Conservation (phyloP, 116 monocot species). For the Phalaenopsis hybrid region DNA sequence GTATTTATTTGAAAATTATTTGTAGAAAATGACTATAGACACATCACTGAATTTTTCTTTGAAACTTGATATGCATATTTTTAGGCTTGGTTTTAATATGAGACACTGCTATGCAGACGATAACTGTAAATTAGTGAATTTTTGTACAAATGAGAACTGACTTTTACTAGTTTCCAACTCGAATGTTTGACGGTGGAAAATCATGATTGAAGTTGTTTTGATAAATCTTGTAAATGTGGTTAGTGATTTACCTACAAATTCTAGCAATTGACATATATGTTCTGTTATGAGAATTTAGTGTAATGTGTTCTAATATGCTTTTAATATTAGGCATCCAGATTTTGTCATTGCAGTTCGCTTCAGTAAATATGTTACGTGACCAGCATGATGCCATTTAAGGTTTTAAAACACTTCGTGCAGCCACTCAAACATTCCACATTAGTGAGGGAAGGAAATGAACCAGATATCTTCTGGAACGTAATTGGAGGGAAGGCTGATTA, state of each 20-base stretch:
- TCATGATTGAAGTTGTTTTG: neutral
- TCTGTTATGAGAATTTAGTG: neutral
- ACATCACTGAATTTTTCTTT: neutral
- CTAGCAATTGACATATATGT: neutral
- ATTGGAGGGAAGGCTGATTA: slow-evolving; percentile 28
- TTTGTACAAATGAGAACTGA: neutral
- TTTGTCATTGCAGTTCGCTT: neutral
- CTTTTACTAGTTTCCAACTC: neutral
- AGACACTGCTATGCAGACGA: neutral
- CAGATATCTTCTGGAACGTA: slow-evolving; percentile 22
- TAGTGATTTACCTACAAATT: neutral
- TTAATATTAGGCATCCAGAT: neutral
- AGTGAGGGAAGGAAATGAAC: slow-evolving; percentile 25
- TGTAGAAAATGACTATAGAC: neutral
- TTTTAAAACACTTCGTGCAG: slow-evolving; percentile 1
- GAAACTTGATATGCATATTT: neutral
- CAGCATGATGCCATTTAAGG: slow-evolving; percentile 1
- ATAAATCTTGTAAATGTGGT: neutral
- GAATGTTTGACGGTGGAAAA: neutral
- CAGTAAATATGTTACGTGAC: neutral
- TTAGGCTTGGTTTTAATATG: neutral
- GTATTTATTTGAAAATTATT: neutral
- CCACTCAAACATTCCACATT: slow-evolving; percentile 26
- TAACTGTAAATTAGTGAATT: neutral
- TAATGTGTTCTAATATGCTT: neutral